Evolutionary conservation across 106 monocot species (phyloP).

Genomic region (Allium fistulosum): DNA sequence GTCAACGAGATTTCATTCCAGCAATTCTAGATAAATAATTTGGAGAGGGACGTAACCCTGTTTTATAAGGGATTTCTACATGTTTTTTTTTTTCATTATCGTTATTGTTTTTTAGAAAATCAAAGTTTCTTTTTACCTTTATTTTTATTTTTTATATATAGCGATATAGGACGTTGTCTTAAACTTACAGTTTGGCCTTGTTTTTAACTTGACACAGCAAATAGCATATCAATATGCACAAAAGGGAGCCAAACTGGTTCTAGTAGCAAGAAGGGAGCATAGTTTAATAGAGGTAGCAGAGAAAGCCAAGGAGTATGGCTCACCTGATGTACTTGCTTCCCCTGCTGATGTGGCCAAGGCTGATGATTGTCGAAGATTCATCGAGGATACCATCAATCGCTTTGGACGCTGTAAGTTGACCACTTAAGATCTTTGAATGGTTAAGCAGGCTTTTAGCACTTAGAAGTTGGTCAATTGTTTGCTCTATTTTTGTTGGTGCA

Average conservation of each 20-base stretch:
- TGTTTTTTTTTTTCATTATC: too few species aligned
- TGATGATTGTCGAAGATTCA: slow-evolving; percentile 27
- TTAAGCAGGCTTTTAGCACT: too few species aligned
- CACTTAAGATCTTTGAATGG: too few species aligned
- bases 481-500: slow-evolving; percentile 5
- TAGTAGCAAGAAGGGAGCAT: slow-evolving; percentile 55
- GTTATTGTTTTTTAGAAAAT: too few species aligned
- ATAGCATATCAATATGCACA: slow-evolving; percentile 73
- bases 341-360: slow-evolving; percentile 37
- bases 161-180: too few species aligned
- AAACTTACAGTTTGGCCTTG: too few species aligned
- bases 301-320: slow-evolving; percentile 20
- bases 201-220: slow-evolving; percentile 23
- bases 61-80: too few species aligned
- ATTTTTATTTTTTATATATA: too few species aligned
- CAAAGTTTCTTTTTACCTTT: too few species aligned
- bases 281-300: slow-evolving; percentile 34
- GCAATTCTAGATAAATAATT: too few species aligned
- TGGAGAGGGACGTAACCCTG: too few species aligned
- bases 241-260: slow-evolving; percentile 49
- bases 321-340: slow-evolving; percentile 37
- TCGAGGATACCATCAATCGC: slow-evolving; percentile 34
- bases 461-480: neutral
- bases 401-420: slow-evolving; percentile 33
- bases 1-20: too few species aligned